Evolutionary conservation across 441 rosid species (phyloP), one percentile per base, ranked within the genome.

Genomic region (Populus hybrid): DNA sequence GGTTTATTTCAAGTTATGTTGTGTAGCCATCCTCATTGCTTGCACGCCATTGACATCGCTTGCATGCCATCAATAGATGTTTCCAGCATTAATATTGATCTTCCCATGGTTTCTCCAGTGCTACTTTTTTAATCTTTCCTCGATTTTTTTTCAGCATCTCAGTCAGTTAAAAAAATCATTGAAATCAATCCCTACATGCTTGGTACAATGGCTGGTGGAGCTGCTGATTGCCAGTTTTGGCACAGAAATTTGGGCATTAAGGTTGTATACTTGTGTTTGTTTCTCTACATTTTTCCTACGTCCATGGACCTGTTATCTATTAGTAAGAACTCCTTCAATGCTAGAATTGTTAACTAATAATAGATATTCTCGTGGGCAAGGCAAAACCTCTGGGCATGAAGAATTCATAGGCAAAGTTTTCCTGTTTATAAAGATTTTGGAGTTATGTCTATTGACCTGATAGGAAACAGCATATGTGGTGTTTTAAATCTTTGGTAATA

Each of bases 201-300:
- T 69, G 99, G 99, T 24, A 96, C 98, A 29, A 96, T 96, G 98
- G 99, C 99, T 84, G 99, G 99, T 79, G 99, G 99, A 75, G 99
- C 98, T 88, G 99, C 99, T 80, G 99, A 96, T 78, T 96, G 99
- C 84, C 99, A 96, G 83, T 96, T 96, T 86, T 95, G 99, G 99
- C 99, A 96, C 85, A 91, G 98, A 79, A 97, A 94, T 88, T 87
- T 97, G 10, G 99, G 98, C 71, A 94, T 93, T 77, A 97, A 93
- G 98, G 99, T 94, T 87, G 68, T 12, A 3, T 70, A 59, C 20
- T 31, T 59, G 1, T 21, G 0, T n/a, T 63, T 2, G 26, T 61
- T 29, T 68, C n/a, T 40, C 10, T 20, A 21, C n/a, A 21, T 6
- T 76, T 77, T 24, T 73, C 40, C 4, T 33, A 33, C 45, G 29